Percentiles rank a stretch among this genome's conserved stretches.
Evolutionary conservation across 2,329 filamentous ascomycete species (phyloP).

Genomic region (Trematosphaeria pertusa): DNA sequence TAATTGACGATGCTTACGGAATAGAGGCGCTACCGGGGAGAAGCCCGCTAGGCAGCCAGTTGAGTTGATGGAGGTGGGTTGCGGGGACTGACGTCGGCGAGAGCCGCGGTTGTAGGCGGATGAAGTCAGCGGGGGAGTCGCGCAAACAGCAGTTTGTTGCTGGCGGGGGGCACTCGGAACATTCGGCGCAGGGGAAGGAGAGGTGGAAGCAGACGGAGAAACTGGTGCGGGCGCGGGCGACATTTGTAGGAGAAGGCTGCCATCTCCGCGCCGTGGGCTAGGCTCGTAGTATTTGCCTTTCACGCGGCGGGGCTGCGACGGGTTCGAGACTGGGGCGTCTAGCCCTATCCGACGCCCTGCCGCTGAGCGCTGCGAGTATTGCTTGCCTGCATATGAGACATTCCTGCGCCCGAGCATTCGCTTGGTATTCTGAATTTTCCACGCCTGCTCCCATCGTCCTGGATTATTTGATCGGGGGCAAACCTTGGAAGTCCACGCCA

Average conservation of each 20-base stretch:
- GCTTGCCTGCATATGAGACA: constrained; percentile 31
- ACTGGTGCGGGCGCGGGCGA: constrained; percentile 11
- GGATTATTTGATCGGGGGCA: no score
- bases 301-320: constrained; percentile 15
- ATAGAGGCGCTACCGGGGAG: constrained; percentile 18
- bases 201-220: background rate
- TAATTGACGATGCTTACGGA: constrained; percentile 25
- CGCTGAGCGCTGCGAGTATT: constrained; percentile 18
- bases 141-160: constrained; percentile 2
- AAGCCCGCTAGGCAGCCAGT: constrained; percentile 24
- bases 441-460: no score
- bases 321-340: constrained; percentile 7
- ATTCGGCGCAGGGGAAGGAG: background rate
- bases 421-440: no score
- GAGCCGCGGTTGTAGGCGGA: background rate
- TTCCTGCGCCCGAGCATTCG: constrained; percentile 19
- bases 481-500: no score
- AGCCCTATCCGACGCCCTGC: constrained; percentile 1
- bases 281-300: constrained; percentile 15
- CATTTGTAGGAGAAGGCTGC: constrained; percentile 15
- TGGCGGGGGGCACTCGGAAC: background rate
- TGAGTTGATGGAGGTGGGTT: constrained; percentile 12
- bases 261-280: background rate
- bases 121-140: constrained; percentile 2
- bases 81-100: constrained; percentile 4